Evolutionary conservation across 768 basidiomycete genomes (phyloP).

Genomic region (Astraeus odoratus): DNA sequence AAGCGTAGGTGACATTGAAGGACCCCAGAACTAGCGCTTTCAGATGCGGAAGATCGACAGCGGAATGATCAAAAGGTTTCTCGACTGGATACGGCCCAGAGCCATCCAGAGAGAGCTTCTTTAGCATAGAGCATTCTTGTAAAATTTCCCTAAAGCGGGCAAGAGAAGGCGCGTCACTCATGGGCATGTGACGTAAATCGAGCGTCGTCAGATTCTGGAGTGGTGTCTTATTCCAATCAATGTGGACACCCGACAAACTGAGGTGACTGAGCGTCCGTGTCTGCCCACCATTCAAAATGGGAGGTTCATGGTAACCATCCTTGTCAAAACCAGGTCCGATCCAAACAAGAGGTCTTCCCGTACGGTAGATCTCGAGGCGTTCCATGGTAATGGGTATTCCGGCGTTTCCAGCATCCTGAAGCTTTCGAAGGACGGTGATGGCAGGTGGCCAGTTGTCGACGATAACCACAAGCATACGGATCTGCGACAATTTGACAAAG

Average conservation of each 20-base stretch:
- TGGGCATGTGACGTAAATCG: constrained; percentile 56
- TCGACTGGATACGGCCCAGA: constrained; percentile 43
- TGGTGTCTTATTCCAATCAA: constrained; percentile 49
- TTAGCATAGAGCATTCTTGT: constrained; percentile 38
- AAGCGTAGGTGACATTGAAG: constrained; percentile 41
- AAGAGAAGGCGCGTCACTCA: constrained; percentile 44
- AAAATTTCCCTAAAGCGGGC: constrained; percentile 49
- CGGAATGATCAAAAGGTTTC: constrained; percentile 24
- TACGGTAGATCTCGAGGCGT: constrained; percentile 60
- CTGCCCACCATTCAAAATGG: constrained; percentile 45
- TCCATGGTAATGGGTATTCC: constrained; percentile 41
- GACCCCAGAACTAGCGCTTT: constrained; percentile 52
- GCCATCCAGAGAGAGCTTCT: constrained; percentile 53
- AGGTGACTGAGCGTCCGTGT: constrained; percentile 44
- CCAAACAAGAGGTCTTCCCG: constrained; percentile 41
- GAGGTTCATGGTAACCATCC: constrained; percentile 23
- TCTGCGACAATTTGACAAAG: constrained; percentile 45
- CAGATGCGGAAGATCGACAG: constrained; percentile 44
- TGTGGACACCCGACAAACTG: constrained; percentile 50
- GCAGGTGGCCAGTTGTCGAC: constrained; percentile 51
- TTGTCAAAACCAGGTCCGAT: constrained; percentile 36
- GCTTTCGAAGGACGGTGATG: constrained; percentile 42
- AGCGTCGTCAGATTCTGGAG: constrained; percentile 53
- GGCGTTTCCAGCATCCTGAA: constrained; percentile 31
- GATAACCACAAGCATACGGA: constrained; percentile 54